Conservation (phyloP, 139 green algal species). For the Haematococcus sp. region DNA sequence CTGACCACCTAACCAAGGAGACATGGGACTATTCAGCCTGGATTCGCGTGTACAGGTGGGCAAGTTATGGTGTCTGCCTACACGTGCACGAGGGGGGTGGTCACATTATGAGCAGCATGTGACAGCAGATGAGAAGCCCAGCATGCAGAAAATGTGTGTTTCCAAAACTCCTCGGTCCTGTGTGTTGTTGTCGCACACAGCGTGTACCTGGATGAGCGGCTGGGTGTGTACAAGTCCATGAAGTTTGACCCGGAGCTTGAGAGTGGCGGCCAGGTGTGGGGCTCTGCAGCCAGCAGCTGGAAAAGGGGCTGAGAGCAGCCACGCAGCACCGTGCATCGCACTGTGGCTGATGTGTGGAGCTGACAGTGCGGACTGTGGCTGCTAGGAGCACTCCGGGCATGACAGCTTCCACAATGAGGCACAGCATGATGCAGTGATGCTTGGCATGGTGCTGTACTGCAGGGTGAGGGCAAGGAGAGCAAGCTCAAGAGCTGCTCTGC, state of each 20-base stretch:
- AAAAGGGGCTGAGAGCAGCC: slow-evolving; percentile 26
- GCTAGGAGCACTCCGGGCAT: too few species aligned
- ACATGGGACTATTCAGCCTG: slow-evolving; percentile 86
- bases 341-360: slow-evolving; percentile 3
- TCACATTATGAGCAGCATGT: too few species aligned
- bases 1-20: slow-evolving; percentile 56
- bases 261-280: not conserved
- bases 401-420: too few species aligned
- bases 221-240: slow-evolving; percentile 61
- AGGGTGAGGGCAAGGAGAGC: not conserved
- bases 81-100: too few species aligned
- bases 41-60: slow-evolving; percentile 78
- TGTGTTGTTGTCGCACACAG: too few species aligned
- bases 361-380: too few species aligned
- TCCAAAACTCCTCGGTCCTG: too few species aligned
- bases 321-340: not conserved
- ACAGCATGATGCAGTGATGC: too few species aligned
- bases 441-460: too few species aligned
- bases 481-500: slow-evolving; percentile 46
- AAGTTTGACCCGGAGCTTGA: slow-evolving; percentile 52
- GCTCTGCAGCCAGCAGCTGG: slow-evolving; percentile 12
- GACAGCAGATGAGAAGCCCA: too few species aligned
- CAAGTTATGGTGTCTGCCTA: too few species aligned
- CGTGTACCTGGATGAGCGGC: slow-evolving; percentile 87
- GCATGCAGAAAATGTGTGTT: too few species aligned